These are phyloP conservation scores for Bipolaris bicolor DNA, from an alignment of 2,329 filamentous ascomycete species.

Conservation along the genomic window DNA sequence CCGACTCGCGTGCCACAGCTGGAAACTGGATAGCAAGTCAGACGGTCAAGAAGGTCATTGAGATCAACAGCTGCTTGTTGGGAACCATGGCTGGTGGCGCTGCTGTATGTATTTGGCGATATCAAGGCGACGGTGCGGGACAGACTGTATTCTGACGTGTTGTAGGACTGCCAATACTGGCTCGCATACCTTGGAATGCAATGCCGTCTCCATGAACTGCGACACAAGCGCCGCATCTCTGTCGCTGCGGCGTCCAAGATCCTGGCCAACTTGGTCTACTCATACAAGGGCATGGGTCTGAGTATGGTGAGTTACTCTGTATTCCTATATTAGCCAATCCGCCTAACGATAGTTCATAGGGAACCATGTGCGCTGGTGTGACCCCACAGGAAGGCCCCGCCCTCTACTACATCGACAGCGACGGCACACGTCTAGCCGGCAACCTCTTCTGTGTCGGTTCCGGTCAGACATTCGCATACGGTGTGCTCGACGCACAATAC, in stretches of 20 bases:
- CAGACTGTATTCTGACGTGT: constrained; percentile 20
- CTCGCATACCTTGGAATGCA: constrained; percentile 98
- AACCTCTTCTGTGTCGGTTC: constrained; percentile 99
- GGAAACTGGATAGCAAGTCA: constrained; percentile 99
- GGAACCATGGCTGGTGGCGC: constrained; percentile 99
- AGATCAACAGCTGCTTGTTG: constrained; percentile 92
- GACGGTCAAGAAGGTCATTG: constrained; percentile 99
- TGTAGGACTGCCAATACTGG: constrained; percentile 98
- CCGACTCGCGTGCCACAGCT: constrained; percentile 94
- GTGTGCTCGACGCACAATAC: constrained; percentile 96
- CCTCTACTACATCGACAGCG: constrained; percentile 98
- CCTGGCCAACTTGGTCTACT: constrained; percentile 96
- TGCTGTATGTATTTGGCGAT: constrained; percentile 60
- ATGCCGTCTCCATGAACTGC: constrained; percentile 97
- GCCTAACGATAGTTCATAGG: constrained; percentile 49
- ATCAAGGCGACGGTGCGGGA: background rate
- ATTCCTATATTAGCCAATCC: background rate
- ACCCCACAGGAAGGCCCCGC: constrained; percentile 94
- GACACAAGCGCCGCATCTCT: constrained; percentile 98
- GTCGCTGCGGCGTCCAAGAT: constrained; percentile 98
- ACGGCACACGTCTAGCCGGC: constrained; percentile 88
- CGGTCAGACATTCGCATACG: constrained; percentile 98
- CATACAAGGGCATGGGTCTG: constrained; percentile 97
- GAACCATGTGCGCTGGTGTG: constrained; percentile 98
- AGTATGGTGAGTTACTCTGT: constrained; percentile 69